Evolutionary conservation across 768 basidiomycete genomes (phyloP), one percentile per base, ranked within the genome.

Genomic region (Macrolepiota fuliginosa): DNA sequence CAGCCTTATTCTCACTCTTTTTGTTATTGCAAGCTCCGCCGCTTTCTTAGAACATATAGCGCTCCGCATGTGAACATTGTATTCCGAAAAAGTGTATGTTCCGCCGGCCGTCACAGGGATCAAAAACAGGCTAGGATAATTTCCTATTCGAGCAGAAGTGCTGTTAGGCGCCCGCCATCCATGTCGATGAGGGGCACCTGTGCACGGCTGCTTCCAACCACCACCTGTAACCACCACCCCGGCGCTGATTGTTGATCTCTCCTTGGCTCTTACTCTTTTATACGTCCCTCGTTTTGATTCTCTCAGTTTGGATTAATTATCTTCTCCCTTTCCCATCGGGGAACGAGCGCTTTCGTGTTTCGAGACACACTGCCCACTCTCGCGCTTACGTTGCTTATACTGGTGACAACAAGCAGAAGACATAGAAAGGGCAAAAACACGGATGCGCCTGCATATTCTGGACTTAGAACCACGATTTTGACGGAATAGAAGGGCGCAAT

Each of bases 401-500:
- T 24, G 12, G 19, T 25, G 12, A 27, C 22, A 49, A 25, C 12
- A 12, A 22, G 24, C 19, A 12, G 15, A 12, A 49, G 25, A 49
- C 9, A 10, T 19, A 37, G 11, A 17, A 15, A 52, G 24, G 27
- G 4, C 22, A 45, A 11, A 32, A 47, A 36, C 59, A 11, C 60
- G 60, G 25, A 61, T 61, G 60, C 53, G 15, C 60, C 36, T 52
- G 24, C 40, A 52, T 27, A 52, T 15, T 22, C 17, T 24, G 15
- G 10, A 36, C 15, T 29, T 35, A 22, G 27, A 35, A 35, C 42
- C 17, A 54, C 29, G 17, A 24, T 39, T 29, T 47, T 61, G 27
- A 54, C 50, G 42, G 29, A 45, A 45, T 45, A 45, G n/a, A 13
- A 54, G 19, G 32, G 22, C n/a, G 15, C 45, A 49, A 61, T 61